Evolutionary conservation across 2,329 filamentous ascomycete species (phyloP).

Genomic region (Aspergillus arachidicola): DNA sequence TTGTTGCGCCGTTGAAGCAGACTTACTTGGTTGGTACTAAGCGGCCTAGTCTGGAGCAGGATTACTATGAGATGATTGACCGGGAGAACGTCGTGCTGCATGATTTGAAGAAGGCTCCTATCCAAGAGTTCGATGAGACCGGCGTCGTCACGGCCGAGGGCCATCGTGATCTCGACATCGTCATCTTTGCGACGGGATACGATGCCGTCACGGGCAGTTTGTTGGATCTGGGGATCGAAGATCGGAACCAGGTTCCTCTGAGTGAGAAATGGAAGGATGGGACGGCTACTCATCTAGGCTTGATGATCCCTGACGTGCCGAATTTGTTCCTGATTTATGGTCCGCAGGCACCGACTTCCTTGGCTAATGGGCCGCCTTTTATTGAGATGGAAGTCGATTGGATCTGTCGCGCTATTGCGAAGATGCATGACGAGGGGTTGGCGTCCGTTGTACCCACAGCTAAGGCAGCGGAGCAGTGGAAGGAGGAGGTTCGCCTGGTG

Average conservation of each 20-base stretch:
- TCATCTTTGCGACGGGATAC: constrained; percentile 15
- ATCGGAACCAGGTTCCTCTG: constrained; percentile 14
- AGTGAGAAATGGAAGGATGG: constrained; percentile 21
- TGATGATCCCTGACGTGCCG: constrained; percentile 43
- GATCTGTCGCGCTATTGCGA: constrained; percentile 19
- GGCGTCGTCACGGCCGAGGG: constrained; percentile 39
- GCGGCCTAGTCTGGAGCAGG: constrained; percentile 50
- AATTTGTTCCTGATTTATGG: constrained; percentile 50
- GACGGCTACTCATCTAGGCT: constrained; percentile 38
- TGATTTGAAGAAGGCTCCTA: constrained; percentile 46
- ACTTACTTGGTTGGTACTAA: constrained; percentile 58
- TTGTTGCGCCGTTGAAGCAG: constrained; percentile 55
- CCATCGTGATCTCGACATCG: not conserved
- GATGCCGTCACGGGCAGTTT: constrained; percentile 19
- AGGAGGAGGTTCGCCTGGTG: constrained; percentile 14
- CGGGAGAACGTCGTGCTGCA: constrained; percentile 50
- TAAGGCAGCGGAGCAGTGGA: constrained; percentile 19
- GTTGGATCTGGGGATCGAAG: constrained; percentile 16
- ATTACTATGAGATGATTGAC: constrained; percentile 54
- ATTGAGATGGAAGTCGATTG: constrained; percentile 41
- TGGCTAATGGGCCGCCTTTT: constrained; percentile 39
- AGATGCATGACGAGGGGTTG: constrained; percentile 18
- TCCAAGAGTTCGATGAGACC: constrained; percentile 39
- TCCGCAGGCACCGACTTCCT: constrained; percentile 38
- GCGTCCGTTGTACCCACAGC: constrained; percentile 13